phyloP scores from a whole-genome alignment of 2,329 filamentous ascomycete species.

The Daldinia sp. region DNA sequence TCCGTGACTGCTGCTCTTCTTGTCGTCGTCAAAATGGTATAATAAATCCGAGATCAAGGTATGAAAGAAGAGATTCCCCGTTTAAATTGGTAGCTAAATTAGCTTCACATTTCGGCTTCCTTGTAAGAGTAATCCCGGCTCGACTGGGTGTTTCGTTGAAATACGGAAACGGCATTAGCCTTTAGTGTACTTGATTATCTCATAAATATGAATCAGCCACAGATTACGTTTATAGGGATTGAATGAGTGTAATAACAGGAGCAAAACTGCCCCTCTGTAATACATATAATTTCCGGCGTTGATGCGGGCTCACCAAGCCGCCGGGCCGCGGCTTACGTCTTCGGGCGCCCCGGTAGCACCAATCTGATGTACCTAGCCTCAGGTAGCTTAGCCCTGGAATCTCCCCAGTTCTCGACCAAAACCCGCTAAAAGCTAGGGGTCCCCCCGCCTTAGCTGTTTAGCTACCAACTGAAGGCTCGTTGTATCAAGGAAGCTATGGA shows the following conservation, averaged over 20 bases:
- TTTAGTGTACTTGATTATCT: background rate
- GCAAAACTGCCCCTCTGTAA: constrained; percentile 19
- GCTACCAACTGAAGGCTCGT: constrained; percentile 24
- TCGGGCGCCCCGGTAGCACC: background rate
- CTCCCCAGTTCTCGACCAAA: constrained; percentile 26
- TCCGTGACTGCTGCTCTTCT: background rate
- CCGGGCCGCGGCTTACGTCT: constrained; percentile 13
- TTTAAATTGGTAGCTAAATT: background rate
- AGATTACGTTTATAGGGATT: background rate
- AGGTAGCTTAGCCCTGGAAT: background rate
- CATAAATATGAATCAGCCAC: constrained; percentile 1
- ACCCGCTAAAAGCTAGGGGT: constrained; percentile 16
- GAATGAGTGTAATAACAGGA: constrained; percentile 16
- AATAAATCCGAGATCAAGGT: background rate
- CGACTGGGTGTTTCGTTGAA: background rate
- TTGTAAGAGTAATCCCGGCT: background rate
- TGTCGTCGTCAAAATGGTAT: constrained; percentile 18
- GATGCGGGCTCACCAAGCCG: constrained; percentile 20
- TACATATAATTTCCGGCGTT: constrained; percentile 24
- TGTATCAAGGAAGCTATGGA: background rate
- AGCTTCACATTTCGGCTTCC: constrained; percentile 1
- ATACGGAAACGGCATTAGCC: background rate
- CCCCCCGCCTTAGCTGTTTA: constrained; percentile 8
- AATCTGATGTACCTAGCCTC: background rate
- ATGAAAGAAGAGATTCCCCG: background rate